Percentiles rank a stretch among this genome's conserved stretches.
Evolutionary conservation across 73 alveolate genomes (phyloP).

Genomic region (Effrenium voratum): DNA sequence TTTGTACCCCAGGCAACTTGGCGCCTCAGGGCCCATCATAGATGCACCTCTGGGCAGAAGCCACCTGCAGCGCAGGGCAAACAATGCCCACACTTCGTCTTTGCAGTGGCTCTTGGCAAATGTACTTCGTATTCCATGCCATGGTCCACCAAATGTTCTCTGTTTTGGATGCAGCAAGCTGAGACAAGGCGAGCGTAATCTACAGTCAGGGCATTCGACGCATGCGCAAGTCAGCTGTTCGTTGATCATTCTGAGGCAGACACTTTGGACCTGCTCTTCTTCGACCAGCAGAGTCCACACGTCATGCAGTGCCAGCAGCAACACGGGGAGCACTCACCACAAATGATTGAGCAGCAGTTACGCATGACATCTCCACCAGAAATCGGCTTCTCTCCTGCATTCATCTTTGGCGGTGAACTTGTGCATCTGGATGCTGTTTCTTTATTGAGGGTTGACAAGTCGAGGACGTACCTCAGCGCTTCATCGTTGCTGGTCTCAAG

Average conservation of each 20-base stretch:
- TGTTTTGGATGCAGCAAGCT: no score
- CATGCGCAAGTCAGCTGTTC: neutral
- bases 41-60: no score
- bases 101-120: no score
- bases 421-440: neutral
- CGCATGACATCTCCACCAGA: neutral
- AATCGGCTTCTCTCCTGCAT: neutral
- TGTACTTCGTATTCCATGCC: no score
- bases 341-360: constrained; percentile 26
- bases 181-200: no score
- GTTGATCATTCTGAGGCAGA: neutral
- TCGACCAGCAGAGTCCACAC: constrained; percentile 17
- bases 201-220: no score
- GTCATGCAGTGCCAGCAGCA: constrained; percentile 36
- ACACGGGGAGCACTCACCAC: constrained; percentile 20
- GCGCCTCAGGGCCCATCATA: no score
- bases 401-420: neutral
- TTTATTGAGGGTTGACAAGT: neutral
- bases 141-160: no score
- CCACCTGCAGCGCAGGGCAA: no score
- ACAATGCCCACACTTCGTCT: no score
- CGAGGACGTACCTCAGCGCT: constrained; percentile 18
- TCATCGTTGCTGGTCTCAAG: constrained; percentile 5
- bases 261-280: neutral
- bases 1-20: no score